Base-by-base conservation (phyloP, 2,329 filamentous ascomycete species). In the Zymoseptoria tritici region DNA sequence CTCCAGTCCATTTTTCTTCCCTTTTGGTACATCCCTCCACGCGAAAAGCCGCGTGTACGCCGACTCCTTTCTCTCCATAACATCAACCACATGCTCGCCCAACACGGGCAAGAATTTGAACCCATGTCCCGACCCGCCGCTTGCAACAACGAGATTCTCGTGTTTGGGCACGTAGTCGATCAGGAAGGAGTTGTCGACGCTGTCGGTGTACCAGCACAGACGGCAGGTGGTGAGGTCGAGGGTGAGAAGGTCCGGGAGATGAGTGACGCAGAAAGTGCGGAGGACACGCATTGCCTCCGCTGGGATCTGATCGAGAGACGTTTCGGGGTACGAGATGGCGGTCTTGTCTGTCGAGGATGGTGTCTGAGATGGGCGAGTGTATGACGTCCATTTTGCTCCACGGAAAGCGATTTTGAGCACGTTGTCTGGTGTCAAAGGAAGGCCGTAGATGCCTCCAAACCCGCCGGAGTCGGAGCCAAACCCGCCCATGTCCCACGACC, bases 131-230 rank as follows among this genome's bases (percentile, higher is more conserved):
- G 64, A 68, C 1, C 68, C 70, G 4, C 67, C 71, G 11, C 64
- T 70, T 2, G 69, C 70, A 3, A 73, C 69, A 19, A 73, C 62
- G 13, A 73, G 54, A 1, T 57, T 58, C 49, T 55, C 36, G 2
- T 56, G 56, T 2, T 58, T 55, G 2, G 66, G 69, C 2, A 70
- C 68, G 42, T 62, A 60, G 26, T 70, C 67, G 21, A 72, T 66
- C 21, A 71, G 31, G 22, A 68, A 69, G 36, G 59, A 57, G 49
- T 72, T 71, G 54, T 72, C 69, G 3, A 70, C 59, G 20, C 62
- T 80, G 62, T 84, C 81, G 0, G 76, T 82, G 61, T 83, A 83
- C 77, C 76, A 82, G 68, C 77, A 84, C 13, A 78, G 74, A 61
- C 73, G 77, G 0, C 73, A 76, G n/a, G 71, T 74, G 0, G 76